Base-by-base conservation (phyloP, 352 stramenopile genomes). In the Phytophthora sp. region DNA sequence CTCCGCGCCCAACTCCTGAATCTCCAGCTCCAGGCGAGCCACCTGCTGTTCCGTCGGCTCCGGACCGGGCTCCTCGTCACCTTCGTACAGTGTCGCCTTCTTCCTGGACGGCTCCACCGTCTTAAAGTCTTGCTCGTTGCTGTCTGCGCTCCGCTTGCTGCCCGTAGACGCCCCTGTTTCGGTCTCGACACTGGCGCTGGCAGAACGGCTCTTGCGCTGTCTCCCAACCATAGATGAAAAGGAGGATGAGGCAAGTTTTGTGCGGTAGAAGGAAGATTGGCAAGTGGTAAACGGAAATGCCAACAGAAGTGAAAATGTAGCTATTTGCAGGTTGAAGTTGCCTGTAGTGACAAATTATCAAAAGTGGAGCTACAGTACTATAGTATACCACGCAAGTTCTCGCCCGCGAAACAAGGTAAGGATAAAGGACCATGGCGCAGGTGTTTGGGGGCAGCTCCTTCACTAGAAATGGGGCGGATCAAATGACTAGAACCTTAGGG, bases 301-400 rank as follows among this genome's bases (percentile, higher is more conserved):
- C n/a, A n/a, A n/a, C n/a, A n/a, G n/a, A n/a, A n/a, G 27, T 15
- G 27, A 11, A 57, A 49, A 57, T 65, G 57, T 65, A 65, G 57
- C 57, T 45, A 65, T 65, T 16, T 62, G 18, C 20, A 58, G 24
- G 44, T 65, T 65, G 57, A 65, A 65, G 57, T 65, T 56, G 57
- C 45, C 36, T 36, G 41, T 36, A 46, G 16, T 55, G 45, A 63
- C 27, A 30, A 29, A 52, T 54, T 50, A 59, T 49, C 27, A 52
- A 12, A 31, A 53, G 15, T 42, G 35, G 11, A 0, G 39, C 39
- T 21, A 1, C n/a, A n/a, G n/a, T n/a, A n/a, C n/a, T n/a, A 33
- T 11, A 33, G 2, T 33, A 33, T 36, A 20, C 4, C 15, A 23
- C 35, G 15, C 15, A 13, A 31, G 21, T 31, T 18, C 2, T 27